Evolutionary conservation across 2,329 filamentous ascomycete genomes (phyloP).

Genomic region (Claviceps sp.): DNA sequence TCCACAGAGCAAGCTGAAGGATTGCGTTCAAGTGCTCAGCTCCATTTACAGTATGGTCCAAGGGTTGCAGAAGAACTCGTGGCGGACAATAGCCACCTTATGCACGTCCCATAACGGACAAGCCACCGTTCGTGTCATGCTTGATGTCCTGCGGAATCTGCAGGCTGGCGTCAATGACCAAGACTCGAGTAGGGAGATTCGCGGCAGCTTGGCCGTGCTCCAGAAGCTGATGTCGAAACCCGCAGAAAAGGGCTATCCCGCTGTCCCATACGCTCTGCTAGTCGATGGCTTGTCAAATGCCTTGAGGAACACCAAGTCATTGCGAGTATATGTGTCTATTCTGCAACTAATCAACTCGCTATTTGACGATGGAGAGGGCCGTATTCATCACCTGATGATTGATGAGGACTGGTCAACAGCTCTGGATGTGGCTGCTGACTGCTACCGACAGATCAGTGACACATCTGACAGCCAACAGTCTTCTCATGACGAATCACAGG

Average conservation of each 20-base stretch:
- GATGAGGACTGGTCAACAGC: conserved; percentile 55
- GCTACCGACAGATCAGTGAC: conserved; percentile 24
- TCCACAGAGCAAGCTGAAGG: conserved; percentile 46
- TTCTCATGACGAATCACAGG: conserved; percentile 16
- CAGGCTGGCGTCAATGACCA: conserved; percentile 32
- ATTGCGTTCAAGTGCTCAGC: conserved; percentile 57
- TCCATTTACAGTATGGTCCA: conserved; percentile 56
- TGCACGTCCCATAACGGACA: conserved; percentile 63
- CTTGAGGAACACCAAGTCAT: conserved; percentile 28
- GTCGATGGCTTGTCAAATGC: conserved; percentile 43
- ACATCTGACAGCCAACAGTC: conserved; percentile 13
- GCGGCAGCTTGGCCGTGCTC: conserved; percentile 49
- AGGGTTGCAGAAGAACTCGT: conserved; percentile 47
- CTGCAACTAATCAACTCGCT: conserved; percentile 41
- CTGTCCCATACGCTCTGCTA: conserved; percentile 44
- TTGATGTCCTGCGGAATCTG: conserved; percentile 45
- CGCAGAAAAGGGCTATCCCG: conserved; percentile 44
- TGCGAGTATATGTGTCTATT: conserved; percentile 32
- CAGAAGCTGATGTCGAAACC: conserved; percentile 49
- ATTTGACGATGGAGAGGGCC: conserved; percentile 38
- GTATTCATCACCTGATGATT: conserved; percentile 40
- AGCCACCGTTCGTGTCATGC: conserved; percentile 49
- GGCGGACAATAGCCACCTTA: conserved; percentile 57
- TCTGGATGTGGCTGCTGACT: conserved; percentile 45
- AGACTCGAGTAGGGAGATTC: conserved; percentile 41